Evolutionary conservation across 2,329 filamentous ascomycete species (phyloP), one percentile per base, ranked within the genome.

Genomic region (Rasamsonia emersonii): DNA sequence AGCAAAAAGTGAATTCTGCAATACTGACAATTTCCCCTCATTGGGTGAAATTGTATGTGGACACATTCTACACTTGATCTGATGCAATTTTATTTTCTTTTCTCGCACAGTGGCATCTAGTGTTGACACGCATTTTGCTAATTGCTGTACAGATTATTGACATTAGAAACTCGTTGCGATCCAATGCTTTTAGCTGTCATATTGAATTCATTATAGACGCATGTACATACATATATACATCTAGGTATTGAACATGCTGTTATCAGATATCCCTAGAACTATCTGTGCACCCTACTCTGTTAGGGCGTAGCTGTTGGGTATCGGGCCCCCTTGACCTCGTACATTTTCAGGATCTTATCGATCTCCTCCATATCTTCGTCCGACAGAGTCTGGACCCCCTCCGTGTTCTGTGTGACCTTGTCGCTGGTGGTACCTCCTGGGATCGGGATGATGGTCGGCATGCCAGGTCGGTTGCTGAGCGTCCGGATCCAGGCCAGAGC

Each of bases 401-500:
- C 24, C 43, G 48, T 40, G 24, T 59, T 61, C 42, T 61, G 53
- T 18, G 45, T 47, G 17, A 58, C 48, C 44, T 54, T 58, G 32
- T 53, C 47, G 9, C 37, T 44, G n/a, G 55, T 55, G n/a, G 53
- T n/a, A n/a, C n/a, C n/a, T n/a, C 63, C 63, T 5, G 63, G 61
- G 33, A 67, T 65, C 0, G 63, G 63, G 19, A 66, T 58, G 31
- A 65, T 48, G 5, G 53, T 52, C 7, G 66, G 66, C 50, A 64
- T 53, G n/a, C 57, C 65, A 10, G 59, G 48, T 41, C 53, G 55
- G 18, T 47, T 51, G 32, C 59, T 64, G 36, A 65, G 54, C 2
- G 56, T 56, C 17, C 54, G 52, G 6, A 71, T 53, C 70, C 70
- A 73, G 10, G 56, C 61, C 19, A 72, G 49, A 2, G 62, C 69